These are phyloP conservation scores for Dactylellina sp. DNA, from an alignment of 2,329 filamentous ascomycete species.

Conservation along the genomic window DNA sequence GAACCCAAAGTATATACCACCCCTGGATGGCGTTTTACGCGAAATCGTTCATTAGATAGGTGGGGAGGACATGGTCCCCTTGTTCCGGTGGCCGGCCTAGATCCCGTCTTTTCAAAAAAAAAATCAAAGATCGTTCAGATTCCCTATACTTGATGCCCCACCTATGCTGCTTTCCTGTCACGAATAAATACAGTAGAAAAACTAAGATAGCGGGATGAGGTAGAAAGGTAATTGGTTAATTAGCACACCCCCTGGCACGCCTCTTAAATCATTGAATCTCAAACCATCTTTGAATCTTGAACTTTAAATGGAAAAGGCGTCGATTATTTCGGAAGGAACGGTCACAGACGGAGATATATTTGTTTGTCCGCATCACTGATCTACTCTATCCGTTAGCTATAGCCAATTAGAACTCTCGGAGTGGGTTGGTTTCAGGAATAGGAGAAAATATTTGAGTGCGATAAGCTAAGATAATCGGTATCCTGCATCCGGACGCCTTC, in stretches of 20 bases:
- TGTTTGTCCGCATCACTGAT: neutral
- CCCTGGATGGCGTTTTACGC: too few species aligned
- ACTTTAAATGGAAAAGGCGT: neutral
- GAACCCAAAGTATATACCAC: too few species aligned
- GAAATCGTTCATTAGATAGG: neutral
- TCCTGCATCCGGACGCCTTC: neutral
- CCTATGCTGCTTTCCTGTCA: neutral
- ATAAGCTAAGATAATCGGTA: neutral
- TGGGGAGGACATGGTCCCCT: constrained; percentile 2
- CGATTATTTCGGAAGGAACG: constrained; percentile 10
- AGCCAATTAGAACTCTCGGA: constrained; percentile 1
- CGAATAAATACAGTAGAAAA: too few species aligned
- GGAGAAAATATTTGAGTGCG: neutral
- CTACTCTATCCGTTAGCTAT: neutral
- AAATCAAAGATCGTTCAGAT: neutral
- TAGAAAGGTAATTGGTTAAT: neutral
- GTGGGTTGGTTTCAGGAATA: constrained; percentile 7
- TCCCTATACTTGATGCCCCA: neutral
- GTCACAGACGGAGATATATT: constrained; percentile 23
- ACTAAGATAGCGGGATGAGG: neutral
- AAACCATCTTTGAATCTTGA: too few species aligned
- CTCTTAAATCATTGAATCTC: constrained; percentile 11
- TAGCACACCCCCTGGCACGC: neutral
- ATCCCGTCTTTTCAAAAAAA: neutral
- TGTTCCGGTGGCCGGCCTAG: constrained; percentile 1